phyloP scores from a whole-genome alignment of 176 grass and related monocot genomes.

The Alopecurus myosuroides region DNA sequence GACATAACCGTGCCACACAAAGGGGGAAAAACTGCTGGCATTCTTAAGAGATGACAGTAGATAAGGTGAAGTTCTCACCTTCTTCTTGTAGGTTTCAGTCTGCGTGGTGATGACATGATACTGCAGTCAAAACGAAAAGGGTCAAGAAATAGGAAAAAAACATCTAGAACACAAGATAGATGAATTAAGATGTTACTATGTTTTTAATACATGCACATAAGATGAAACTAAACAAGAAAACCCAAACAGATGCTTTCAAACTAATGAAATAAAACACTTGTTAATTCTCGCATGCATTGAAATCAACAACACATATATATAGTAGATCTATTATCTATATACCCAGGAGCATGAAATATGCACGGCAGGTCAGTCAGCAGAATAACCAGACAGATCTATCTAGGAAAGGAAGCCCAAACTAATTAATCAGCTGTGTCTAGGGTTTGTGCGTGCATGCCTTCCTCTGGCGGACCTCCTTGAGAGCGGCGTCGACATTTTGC shows the following conservation, averaged over 20 bases:
- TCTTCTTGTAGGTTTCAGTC: slow-evolving; percentile 94
- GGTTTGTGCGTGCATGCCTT: slow-evolving; percentile 52
- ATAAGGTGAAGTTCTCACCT: slow-evolving; percentile 38
- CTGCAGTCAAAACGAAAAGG: slow-evolving; percentile 34
- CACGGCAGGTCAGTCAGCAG: neutral
- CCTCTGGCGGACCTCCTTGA: slow-evolving; percentile 76
- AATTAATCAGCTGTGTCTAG: neutral
- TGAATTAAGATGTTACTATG: neutral
- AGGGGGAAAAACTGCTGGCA: neutral
- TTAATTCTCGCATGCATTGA: neutral
- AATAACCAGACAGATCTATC: neutral
- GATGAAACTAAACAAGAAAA: neutral
- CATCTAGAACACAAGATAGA: neutral
- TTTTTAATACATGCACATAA: too few relatives aligned
- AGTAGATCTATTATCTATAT: neutral
- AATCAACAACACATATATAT: neutral
- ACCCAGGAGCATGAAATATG: slow-evolving; percentile 37
- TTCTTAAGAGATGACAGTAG: neutral
- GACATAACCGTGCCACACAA: too few relatives aligned
- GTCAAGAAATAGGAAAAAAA: neutral
- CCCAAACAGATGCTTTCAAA: neutral
- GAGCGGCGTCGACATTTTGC: slow-evolving; percentile 67
- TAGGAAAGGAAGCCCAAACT: neutral
- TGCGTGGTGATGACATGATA: slow-evolving; percentile 82
- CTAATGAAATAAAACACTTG: too few relatives aligned